Evolutionary conservation across 2,329 filamentous ascomycete genomes (phyloP), one percentile per base, ranked within the genome.

Genomic region (Fusarium nurragi): DNA sequence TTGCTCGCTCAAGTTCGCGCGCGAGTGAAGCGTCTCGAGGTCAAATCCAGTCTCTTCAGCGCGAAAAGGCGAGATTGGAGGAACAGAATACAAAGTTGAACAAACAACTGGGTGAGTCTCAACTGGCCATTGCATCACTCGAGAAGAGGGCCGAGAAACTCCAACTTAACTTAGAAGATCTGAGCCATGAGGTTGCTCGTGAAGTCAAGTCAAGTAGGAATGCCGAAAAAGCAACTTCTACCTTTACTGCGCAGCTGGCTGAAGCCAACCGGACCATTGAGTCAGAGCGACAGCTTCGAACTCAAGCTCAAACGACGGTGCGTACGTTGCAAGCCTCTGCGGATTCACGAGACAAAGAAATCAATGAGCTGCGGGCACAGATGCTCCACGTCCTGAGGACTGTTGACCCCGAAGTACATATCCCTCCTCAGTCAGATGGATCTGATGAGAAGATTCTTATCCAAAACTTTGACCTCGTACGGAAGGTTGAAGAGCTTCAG

Each of bases 61-160:
- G 89, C 16, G 94, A 97, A 73, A 98, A 97, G 79, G 77, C 85
- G 2, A 92, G 90, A 71, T 77, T 91, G 0, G 94, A 97, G 58
- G 93, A 97, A 67, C 90, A 94, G 49, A 93, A 91, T 73, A 86
- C 86, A 75, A 91, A 90, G 68, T 84, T 97, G 16, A 87, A 90
- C 73, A 91, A 92, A 70, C 92, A 97, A 74, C 84, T 97, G 13
- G 93, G 91, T 54, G 94, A 97, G 67, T 85, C 91, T 7, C 94
- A 97, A 71, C 78, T 97, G 22, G 88, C 88, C 6, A 88, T 97
- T 65, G 91, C 91, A 0, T 91, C 92, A 2, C 80, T 97, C 9
- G 93, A 97, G 76, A 98, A 98, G 81, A 93, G 95, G 76, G 91
- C 95, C 49, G 94, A 98, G 78, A 97, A 97, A 77, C 83, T 98